Evolutionary conservation across 345 rosid genomes (phyloP).

Genomic region (Toxicodendron radicans): DNA sequence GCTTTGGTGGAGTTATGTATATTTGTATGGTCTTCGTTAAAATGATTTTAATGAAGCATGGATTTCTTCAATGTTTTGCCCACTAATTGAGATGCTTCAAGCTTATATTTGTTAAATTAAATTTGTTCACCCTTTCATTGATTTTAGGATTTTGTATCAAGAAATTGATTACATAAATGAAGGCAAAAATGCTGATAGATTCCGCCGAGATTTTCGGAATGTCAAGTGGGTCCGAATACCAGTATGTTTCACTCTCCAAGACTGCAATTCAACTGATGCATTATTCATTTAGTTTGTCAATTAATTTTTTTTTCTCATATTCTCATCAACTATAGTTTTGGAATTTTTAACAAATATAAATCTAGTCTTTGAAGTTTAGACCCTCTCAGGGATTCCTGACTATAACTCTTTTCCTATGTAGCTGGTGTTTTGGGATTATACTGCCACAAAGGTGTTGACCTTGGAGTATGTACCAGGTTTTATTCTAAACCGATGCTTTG

Average conservation of each 20-base stretch:
- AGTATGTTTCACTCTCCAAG: conserved; percentile 50
- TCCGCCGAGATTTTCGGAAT: conserved; percentile 90
- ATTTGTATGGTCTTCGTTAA: no score
- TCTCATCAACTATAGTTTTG: conserved; percentile 3
- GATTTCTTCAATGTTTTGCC: no score
- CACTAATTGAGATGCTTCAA: background rate
- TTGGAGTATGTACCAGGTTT: conserved; percentile 97
- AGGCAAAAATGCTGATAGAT: conserved; percentile 90
- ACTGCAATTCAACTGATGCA: conserved; percentile 6
- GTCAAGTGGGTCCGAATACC: conserved; percentile 94
- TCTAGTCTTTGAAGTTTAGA: background rate
- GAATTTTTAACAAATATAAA: background rate
- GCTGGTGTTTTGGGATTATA: conserved; percentile 95
- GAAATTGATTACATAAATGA: conserved; percentile 96
- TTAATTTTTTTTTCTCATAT: background rate
- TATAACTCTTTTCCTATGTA: conserved; percentile 29
- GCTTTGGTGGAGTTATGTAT: no score
- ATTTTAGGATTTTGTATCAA: conserved; percentile 79
- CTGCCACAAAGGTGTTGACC: conserved; percentile 87
- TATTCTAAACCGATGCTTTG: conserved; percentile 25
- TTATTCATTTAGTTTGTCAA: background rate
- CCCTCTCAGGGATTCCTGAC: conserved; percentile 1
- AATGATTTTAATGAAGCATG: no score
- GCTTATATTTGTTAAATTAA: conserved; percentile 1
- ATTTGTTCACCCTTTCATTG: conserved; percentile 16